These are phyloP conservation scores for Leccinum sublutescens DNA, from an alignment of 768 basidiomycete species.

Conservation along the genomic window DNA sequence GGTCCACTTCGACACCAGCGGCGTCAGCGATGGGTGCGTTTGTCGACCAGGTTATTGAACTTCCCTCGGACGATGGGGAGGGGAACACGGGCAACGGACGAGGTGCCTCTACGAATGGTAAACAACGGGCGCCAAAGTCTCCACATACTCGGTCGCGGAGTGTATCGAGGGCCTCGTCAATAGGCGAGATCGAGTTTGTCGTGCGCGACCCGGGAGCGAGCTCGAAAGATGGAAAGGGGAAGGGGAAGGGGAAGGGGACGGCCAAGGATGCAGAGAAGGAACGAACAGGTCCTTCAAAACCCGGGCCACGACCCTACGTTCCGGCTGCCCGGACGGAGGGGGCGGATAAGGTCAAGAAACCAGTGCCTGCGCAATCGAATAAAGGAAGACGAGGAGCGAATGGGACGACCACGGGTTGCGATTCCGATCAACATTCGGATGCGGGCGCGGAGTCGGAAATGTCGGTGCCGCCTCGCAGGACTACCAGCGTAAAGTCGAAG, in stretches of 20 bases:
- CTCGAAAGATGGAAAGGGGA: not conserved
- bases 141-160: not conserved
- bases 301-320: not conserved
- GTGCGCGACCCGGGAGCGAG: not conserved
- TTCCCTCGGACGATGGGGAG: slow-evolving; percentile 19
- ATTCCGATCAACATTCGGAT: not conserved
- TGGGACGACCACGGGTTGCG: not conserved
- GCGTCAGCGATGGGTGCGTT: slow-evolving; percentile 11
- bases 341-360: not conserved
- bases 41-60: slow-evolving; percentile 23
- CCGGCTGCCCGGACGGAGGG: not conserved
- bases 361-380: not conserved
- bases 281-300: not conserved
- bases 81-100: not conserved
- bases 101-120: not conserved
- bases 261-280: not conserved
- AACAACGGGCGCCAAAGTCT: not conserved
- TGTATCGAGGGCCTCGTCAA: slow-evolving; percentile 3
- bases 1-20: not conserved
- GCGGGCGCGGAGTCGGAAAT: not conserved
- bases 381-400: not conserved
- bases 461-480: slow-evolving; percentile 15
- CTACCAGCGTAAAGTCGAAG: not conserved
- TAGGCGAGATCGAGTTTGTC: not conserved
- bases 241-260: not conserved